Evolutionary conservation across 2,329 filamentous ascomycete genomes (phyloP), one percentile per base, ranked within the genome.

Genomic region (Colletotrichum falcatum): DNA sequence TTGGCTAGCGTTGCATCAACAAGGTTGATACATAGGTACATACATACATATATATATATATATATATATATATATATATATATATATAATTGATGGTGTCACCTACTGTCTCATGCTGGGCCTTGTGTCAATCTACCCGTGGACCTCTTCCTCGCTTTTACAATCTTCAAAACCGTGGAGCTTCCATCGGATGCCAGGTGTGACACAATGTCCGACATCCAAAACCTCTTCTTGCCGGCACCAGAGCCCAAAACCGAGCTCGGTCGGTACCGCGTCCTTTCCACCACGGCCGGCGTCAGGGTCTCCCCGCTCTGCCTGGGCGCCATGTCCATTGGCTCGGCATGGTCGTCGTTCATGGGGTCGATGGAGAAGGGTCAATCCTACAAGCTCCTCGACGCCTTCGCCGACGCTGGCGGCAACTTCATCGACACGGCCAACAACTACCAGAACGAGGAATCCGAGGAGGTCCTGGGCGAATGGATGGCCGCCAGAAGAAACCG

Each of bases 351-450:
- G 0, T 74, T 79, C 28, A 81, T 90, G 81, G 88, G 88, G 16
- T 82, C 82, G 62, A 87, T 87, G 79, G 80, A 82, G 75, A 89
- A 90, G 75, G 83, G 87, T 37, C 76, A 81, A 14, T 79, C 85
- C 0, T 90, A 90, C 75, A 81, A 84, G 59, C 82, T 92, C 5
- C 82, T 91, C 1, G 89, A 91, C 73, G 83, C 83, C 66, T 91
- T 85, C 78, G 83, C 81, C 62, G 81, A 83, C 20, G 80, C 84
- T 0, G 90, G 90, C 5, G 90, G 90, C 18, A 92, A 92, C 80
- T 91, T 92, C 77, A 90, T 92, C 76, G 90, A 92, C 77, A 91
- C 89, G 0, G 79, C 87, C 74, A 88, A 86, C 79, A 83, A 82
- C 73, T 91, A 90, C 78, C 86, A 90, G 74, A 74, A 85, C 69